phyloP scores from a whole-genome alignment of 495 filamentous ascomycete genomes.

The Aspergillus taichungensis region DNA sequence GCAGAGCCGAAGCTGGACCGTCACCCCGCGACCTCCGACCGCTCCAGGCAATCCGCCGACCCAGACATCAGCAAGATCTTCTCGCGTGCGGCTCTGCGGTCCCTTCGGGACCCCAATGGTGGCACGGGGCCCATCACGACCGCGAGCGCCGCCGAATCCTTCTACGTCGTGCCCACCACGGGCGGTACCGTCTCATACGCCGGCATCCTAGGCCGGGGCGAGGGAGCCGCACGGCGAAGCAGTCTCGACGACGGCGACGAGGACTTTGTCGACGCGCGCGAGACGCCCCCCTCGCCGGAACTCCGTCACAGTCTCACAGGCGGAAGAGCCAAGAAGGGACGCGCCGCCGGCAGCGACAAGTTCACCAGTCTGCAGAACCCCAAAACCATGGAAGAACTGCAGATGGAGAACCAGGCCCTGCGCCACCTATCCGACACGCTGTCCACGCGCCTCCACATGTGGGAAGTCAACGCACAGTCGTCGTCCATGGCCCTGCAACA shows the following conservation, averaged over 20 bases:
- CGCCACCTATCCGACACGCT: constrained; percentile 68
- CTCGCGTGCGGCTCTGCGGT: constrained; percentile 70
- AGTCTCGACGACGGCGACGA: constrained; percentile 55
- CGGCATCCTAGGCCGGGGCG: constrained; percentile 65
- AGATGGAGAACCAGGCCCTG: constrained; percentile 69
- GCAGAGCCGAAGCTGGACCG: constrained; percentile 32
- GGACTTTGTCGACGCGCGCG: constrained; percentile 81
- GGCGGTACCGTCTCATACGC: constrained; percentile 88
- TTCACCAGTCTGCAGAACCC: constrained; percentile 24
- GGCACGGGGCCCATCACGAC: constrained; percentile 27
- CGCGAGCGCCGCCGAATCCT: constrained; percentile 60
- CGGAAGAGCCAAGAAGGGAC: constrained; percentile 15
- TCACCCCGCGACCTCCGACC: constrained; percentile 30
- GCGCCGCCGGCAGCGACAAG: constrained; percentile 19
- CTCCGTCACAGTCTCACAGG: constrained; percentile 26
- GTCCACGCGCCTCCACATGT: constrained; percentile 70
- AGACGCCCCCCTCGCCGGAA: constrained; percentile 50
- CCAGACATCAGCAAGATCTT: constrained; percentile 71
- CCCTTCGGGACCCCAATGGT: constrained; percentile 46
- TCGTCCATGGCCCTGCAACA: constrained; percentile 72
- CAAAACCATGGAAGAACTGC: constrained; percentile 71
- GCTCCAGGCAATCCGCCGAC: constrained; percentile 33
- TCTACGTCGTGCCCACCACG: constrained; percentile 88
- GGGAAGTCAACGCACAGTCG: constrained; percentile 76
- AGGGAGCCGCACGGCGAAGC: constrained; percentile 48